Conservation (phyloP, 1,284 basidiomycete genomes). For the Neotropicomus parvogracilis region DNA sequence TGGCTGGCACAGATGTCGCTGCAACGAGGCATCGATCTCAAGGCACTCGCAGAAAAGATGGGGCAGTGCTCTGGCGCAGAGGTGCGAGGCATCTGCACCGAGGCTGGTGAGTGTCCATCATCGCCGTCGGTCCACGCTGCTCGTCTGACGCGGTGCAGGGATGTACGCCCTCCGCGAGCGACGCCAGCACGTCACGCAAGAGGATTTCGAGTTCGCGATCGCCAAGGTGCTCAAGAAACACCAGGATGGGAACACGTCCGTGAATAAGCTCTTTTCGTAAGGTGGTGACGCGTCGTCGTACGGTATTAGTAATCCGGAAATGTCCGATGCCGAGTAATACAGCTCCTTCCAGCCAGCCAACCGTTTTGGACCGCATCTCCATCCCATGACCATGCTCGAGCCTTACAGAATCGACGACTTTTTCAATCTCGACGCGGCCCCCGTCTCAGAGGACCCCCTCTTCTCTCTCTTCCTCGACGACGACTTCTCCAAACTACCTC, state of each 20-base stretch:
- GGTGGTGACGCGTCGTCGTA: slow-evolving; percentile 26
- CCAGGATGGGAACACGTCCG: slow-evolving; percentile 85
- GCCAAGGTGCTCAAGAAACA: slow-evolving; percentile 94
- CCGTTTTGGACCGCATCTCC: not conserved
- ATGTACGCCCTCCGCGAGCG: slow-evolving; percentile 98
- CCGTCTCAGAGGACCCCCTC: slow-evolving; percentile 35
- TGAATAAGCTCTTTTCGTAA: slow-evolving; percentile 85
- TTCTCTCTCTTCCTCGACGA: slow-evolving; percentile 44
- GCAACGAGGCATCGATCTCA: slow-evolving; percentile 95
- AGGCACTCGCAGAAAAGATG: slow-evolving; percentile 97
- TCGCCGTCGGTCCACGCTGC: too few relatives aligned
- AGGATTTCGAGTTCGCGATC: slow-evolving; percentile 98
- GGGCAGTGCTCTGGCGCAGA: slow-evolving; percentile 98
- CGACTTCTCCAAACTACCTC: slow-evolving; percentile 39
- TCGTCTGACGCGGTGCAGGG: slow-evolving; percentile 40
- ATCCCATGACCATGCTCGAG: slow-evolving; percentile 17
- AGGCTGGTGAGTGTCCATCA: slow-evolving; percentile 66
- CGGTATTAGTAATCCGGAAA: slow-evolving; percentile 15
- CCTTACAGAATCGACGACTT: slow-evolving; percentile 44
- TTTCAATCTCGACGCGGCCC: slow-evolving; percentile 47
- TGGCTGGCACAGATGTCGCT: slow-evolving; percentile 84
- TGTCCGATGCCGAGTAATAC: slow-evolving; percentile 4
- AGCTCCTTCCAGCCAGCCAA: too few relatives aligned
- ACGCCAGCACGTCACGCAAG: slow-evolving; percentile 94
- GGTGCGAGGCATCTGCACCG: slow-evolving; percentile 97